These are phyloP conservation scores for Saururus chinensis DNA, from an alignment of 164 flowering plant species.

Conservation along the genomic window DNA sequence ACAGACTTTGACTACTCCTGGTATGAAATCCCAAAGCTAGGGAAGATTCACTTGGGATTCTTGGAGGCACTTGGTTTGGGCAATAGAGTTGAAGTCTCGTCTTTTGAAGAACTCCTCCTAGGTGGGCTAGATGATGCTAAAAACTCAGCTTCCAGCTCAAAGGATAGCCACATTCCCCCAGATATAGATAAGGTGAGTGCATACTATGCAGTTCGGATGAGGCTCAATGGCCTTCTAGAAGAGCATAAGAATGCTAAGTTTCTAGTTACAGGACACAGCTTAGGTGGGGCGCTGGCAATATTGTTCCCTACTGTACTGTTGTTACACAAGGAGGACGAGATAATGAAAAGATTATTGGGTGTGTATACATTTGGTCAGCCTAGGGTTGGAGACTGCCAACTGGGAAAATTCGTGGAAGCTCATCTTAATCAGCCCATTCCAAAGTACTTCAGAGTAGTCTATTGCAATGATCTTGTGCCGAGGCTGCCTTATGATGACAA, in stretches of 20 bases:
- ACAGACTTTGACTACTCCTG: slow-evolving; percentile 55
- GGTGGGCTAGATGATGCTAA: not conserved
- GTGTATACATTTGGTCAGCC: slow-evolving; percentile 91
- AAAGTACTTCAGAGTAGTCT: slow-evolving; percentile 55
- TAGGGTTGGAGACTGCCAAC: slow-evolving; percentile 55
- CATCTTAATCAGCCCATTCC: slow-evolving; percentile 41
- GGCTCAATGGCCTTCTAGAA: slow-evolving; percentile 25
- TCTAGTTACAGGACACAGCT: slow-evolving; percentile 77
- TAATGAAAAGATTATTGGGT: slow-evolving; percentile 60
- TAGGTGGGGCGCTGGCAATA: slow-evolving; percentile 80
- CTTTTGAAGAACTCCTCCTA: slow-evolving; percentile 25
- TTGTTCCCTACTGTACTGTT: slow-evolving; percentile 41
- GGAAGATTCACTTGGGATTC: slow-evolving; percentile 55
- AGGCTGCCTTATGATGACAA: slow-evolving; percentile 67
- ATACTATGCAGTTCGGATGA: slow-evolving; percentile 53
- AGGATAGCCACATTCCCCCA: slow-evolving; percentile 6
- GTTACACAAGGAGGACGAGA: slow-evolving; percentile 40
- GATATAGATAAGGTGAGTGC: slow-evolving; percentile 37
- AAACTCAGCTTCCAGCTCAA: not conserved
- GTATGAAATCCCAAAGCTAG: slow-evolving; percentile 39
- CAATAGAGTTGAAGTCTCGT: slow-evolving; percentile 35
- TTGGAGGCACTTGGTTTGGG: slow-evolving; percentile 73
- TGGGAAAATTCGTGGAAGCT: slow-evolving; percentile 54
- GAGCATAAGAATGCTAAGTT: slow-evolving; percentile 38
- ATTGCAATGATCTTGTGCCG: slow-evolving; percentile 72